Evolutionary conservation across 169 alveolate species (phyloP).

Genomic region (Eimeria praecox): DNA sequence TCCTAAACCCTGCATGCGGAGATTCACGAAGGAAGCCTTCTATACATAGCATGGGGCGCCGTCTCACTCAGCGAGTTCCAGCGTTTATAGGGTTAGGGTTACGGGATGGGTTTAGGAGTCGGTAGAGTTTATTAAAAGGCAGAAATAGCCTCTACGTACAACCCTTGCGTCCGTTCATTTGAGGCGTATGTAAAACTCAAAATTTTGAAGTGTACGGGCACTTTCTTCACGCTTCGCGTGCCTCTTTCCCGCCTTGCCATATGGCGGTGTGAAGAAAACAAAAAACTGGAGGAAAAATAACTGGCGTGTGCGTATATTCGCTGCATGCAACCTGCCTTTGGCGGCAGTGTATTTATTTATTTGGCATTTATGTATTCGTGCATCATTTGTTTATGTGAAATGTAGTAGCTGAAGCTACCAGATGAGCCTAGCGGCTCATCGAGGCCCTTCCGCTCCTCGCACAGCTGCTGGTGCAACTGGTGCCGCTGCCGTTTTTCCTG

Average conservation of each 20-base stretch:
- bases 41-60: not conserved
- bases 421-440: not conserved
- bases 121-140: not conserved
- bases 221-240: not conserved
- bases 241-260: not conserved
- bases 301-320: not conserved
- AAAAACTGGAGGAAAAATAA: not conserved
- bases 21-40: too few relatives aligned
- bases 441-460: not conserved
- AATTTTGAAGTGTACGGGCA: not conserved
- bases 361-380: not conserved
- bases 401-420: not conserved
- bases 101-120: not conserved
- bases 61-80: not conserved
- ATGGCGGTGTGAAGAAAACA: not conserved
- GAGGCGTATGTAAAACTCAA: not conserved
- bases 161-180: not conserved
- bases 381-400: not conserved
- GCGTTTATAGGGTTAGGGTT: not conserved
- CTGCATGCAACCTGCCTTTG: not conserved
- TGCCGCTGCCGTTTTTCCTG: not conserved
- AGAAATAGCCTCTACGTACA: not conserved
- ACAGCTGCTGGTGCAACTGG: not conserved
- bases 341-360: not conserved
- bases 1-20: too few relatives aligned